These are phyloP conservation scores for Coemansia pectinata DNA, from an alignment of 192 early-diverging fungal species.

Conservation along the genomic window DNA sequence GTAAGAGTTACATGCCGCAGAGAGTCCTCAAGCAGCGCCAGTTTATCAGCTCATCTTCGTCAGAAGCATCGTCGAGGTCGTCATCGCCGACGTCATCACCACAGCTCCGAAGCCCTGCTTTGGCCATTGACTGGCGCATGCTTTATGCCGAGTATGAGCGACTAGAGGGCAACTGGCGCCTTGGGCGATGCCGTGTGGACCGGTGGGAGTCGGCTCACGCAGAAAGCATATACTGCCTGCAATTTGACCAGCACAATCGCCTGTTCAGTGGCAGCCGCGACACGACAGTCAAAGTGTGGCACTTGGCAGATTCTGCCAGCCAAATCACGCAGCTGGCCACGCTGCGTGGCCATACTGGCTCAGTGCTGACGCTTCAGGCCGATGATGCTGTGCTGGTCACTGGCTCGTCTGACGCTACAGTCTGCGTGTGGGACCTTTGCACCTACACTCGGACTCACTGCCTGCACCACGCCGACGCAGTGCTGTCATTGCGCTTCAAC, in stretches of 20 bases:
- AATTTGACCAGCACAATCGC: constrained; percentile 67
- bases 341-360: constrained; percentile 69
- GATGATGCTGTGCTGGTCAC: constrained; percentile 65
- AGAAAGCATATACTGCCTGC: constrained; percentile 85
- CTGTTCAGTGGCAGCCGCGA: constrained; percentile 75
- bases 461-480: constrained; percentile 66
- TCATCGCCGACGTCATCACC: not conserved
- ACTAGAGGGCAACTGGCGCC: constrained; percentile 74
- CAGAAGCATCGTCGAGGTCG: not conserved
- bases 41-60: not conserved
- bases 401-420: constrained; percentile 69
- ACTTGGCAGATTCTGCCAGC: constrained; percentile 60
- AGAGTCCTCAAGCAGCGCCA: not conserved
- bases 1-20: not conserved
- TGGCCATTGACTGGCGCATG: constrained; percentile 68
- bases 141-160: constrained; percentile 66
- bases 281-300: constrained; percentile 75
- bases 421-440: constrained; percentile 71
- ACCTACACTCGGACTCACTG: constrained; percentile 53
- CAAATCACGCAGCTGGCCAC: constrained; percentile 55
- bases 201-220: constrained; percentile 71
- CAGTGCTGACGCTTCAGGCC: constrained; percentile 87
- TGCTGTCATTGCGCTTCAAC: constrained; percentile 80
- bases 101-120: constrained; percentile 10
- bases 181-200: constrained; percentile 59